phyloP scores from a whole-genome alignment of 2,329 filamentous ascomycete genomes.

The Ophiostoma montium region DNA sequence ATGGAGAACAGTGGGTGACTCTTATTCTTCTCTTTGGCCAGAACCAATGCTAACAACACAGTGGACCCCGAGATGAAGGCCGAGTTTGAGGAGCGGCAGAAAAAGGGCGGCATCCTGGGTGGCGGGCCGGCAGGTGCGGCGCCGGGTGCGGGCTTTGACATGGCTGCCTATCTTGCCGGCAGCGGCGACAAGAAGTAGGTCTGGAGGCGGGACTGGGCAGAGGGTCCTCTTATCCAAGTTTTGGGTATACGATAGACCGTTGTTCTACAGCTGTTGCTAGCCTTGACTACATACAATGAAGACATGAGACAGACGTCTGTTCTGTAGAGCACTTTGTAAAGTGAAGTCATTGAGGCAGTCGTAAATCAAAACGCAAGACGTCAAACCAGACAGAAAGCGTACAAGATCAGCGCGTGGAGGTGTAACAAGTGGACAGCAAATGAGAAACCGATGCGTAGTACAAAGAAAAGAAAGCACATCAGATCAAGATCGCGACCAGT shows the following conservation, averaged over 20 bases:
- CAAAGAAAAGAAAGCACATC: background rate
- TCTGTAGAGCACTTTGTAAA: too few relatives aligned
- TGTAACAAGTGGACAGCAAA: background rate
- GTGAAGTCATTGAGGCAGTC: too few relatives aligned
- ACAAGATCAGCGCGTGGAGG: too few relatives aligned
- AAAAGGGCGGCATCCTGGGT: conserved; percentile 44
- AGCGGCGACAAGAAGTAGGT: conserved; percentile 23
- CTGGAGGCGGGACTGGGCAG: too few relatives aligned
- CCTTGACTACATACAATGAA: too few relatives aligned
- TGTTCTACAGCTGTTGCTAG: too few relatives aligned
- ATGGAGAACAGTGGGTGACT: conserved; percentile 76
- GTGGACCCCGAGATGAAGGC: conserved; percentile 95
- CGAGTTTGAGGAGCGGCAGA: conserved; percentile 85
- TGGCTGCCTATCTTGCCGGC: conserved; percentile 50
- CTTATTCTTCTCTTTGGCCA: background rate
- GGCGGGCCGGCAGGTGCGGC: conserved; percentile 26
- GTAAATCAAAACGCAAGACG: too few relatives aligned
- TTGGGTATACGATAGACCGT: too few relatives aligned
- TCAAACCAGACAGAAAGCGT: too few relatives aligned
- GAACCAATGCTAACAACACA: conserved; percentile 22
- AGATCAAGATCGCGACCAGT: background rate
- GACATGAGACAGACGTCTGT: too few relatives aligned
- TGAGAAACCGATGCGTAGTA: too few relatives aligned
- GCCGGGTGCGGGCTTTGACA: conserved; percentile 42
- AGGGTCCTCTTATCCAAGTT: too few relatives aligned